These are phyloP conservation scores for Debaryomyces sp. DNA, from an alignment of 1,139 yeast genomes.

Conservation along the genomic window DNA sequence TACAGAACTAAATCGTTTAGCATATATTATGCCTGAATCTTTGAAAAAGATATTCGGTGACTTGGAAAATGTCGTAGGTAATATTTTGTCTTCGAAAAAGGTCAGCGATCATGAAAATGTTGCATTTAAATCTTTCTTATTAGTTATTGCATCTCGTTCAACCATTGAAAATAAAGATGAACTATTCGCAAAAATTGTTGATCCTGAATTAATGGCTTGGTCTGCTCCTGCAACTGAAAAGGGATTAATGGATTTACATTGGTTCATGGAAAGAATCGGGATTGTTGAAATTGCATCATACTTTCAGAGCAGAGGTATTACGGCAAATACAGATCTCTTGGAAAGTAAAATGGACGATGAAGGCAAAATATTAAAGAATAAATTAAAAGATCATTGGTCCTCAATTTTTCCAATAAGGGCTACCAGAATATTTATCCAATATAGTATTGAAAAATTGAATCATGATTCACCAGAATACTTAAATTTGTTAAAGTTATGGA, in stretches of 20 bases:
- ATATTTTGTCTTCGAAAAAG: constrained; percentile 67
- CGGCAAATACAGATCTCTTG: constrained; percentile 73
- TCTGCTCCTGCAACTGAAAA: constrained; percentile 87
- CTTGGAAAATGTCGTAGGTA: constrained; percentile 77
- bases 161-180: constrained; percentile 69
- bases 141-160: constrained; percentile 90
- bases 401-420: constrained; percentile 94
- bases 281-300: constrained; percentile 92
- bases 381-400: constrained; percentile 88
- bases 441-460: constrained; percentile 86
- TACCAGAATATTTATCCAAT: constrained; percentile 91
- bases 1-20: constrained; percentile 89
- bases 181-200: constrained; percentile 83
- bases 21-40: constrained; percentile 91
- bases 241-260: constrained; percentile 84
- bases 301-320: constrained; percentile 79
- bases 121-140: constrained; percentile 86
- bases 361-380: constrained; percentile 74
- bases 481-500: constrained; percentile 79
- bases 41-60: constrained; percentile 79
- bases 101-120: constrained; percentile 90
- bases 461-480: constrained; percentile 77
- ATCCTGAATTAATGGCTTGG: constrained; percentile 93
- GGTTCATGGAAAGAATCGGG: constrained; percentile 98
- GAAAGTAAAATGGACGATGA: constrained; percentile 89